Base-by-base conservation (phyloP, 441 rosid species). In the Populus hybrid region DNA sequence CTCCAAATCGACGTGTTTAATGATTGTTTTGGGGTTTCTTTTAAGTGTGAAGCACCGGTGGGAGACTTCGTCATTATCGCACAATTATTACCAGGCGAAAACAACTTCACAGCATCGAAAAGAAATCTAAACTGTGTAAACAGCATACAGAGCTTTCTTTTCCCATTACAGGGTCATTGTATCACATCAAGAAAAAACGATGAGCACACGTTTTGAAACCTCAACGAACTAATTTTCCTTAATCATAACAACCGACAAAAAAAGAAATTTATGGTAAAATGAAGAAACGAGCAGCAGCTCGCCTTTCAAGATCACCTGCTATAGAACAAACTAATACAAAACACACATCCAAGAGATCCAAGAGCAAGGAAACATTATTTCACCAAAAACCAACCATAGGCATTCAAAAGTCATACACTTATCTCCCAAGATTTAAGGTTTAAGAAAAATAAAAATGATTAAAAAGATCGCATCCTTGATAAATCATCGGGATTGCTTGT, bases 231-330 rank as follows among this genome's bases (percentile, higher is more conserved):
- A 20, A 73, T 35, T 59, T 70, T 59, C 76, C 81, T 68, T 34
- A 81, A 69, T 84, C 72, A 73, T 32, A 77, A 80, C 78, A 82
- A 84, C 84, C 80, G 86, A 85, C 87, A 80, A 82, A 82, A 67
- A 20, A 67, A 32, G 78, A 70, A 57, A 70, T 80, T 54, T 10
- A 54, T 32, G 20, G 46, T 66, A 69, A 73, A 75, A 36, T 34
- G 8, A 70, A 74, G 24, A 57, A 42, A 78, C 67, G 34, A 65
- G 76, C 32, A 65, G 76, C 32, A 77, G 80, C 73, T 26, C 70
- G 79, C 80, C 76, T 42, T 84, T 84, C 91, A 79, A 68, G 76
- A 76, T 85, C 83, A 75, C 74, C 77, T 54, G 72, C 76, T 36
- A 72, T 70, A 23, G 9, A 35, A n/a, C 21, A n/a, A n/a, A 59